Evolutionary conservation across 805 yeast species (phyloP), one percentile per base, ranked within the genome.

Genomic region (Ogataea ganodermae): DNA sequence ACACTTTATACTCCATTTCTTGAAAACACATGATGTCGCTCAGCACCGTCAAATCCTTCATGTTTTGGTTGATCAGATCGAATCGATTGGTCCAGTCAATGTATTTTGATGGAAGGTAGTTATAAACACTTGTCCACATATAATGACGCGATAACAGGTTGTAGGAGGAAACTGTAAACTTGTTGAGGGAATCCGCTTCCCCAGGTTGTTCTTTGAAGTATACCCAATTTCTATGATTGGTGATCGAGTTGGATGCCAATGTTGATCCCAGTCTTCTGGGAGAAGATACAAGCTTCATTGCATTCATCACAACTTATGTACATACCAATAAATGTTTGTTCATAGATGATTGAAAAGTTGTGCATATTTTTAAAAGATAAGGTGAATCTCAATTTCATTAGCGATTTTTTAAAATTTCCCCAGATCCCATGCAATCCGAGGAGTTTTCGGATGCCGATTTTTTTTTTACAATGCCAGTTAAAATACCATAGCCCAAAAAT

Each of bases 1-100:
- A 66, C 6, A 66, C 41, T 20, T 58, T 53, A 32, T 49, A 62
- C 41, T 66, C 70, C 70, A 65, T 65, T 49, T 66, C 70, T 48
- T 66, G 70, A 39, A 64, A 65, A 57, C 86, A 82, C 82, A 82
- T 77, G 7, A 82, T 74, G 55, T 81, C 86, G 17, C 80, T 66
- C 22, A 63, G 7, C 2, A 44, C 21, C 17, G 63, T 37, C 5
- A 73, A 45, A 27, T 59, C 74, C 13, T 55, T 53, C 53, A 75
- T 65, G 36, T 74, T 68, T 22, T 58, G 50, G 45, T 74, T 70
- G 30, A 81, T 53, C 43, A 79, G 65, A 5, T 58, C 50, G 45
- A 79, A 73, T 49, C 86, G 54, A 51, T 74, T 73, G 6, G 61
- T 62, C 86, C 84, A 80, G 39, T 72, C 72, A 17, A 73, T 70